Evolutionary conservation across 2,329 filamentous ascomycete genomes (phyloP).

Genomic region (Monilinia fructicola): DNA sequence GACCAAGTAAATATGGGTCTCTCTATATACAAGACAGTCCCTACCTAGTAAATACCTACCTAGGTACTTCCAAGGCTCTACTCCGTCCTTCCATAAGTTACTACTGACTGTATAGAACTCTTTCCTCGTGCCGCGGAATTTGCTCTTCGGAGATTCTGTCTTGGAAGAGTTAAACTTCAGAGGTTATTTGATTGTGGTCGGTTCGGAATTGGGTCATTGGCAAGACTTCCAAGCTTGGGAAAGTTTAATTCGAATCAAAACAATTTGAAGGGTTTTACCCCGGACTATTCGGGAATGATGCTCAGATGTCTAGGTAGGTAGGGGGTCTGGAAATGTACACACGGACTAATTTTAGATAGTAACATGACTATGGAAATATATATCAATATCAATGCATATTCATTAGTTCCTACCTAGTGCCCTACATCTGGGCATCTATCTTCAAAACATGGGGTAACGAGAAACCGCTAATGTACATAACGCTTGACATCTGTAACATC

Average conservation of each 20-base stretch:
- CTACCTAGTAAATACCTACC: too few species aligned
- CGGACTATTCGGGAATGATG: background rate
- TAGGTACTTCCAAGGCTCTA: too few species aligned
- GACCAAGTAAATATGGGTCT: background rate
- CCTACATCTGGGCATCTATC: background rate
- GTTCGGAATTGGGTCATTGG: too few species aligned
- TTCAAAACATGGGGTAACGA: background rate
- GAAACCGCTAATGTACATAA: background rate
- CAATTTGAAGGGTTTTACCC: background rate
- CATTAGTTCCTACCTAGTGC: background rate
- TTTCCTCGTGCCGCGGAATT: too few species aligned
- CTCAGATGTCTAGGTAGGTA: too few species aligned
- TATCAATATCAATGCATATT: background rate
- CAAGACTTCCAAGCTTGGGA: too few species aligned
- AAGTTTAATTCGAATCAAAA: background rate
- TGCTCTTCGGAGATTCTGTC: too few species aligned
- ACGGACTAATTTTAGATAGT: background rate
- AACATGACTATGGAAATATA: background rate
- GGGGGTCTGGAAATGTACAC: background rate
- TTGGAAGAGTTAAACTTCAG: too few species aligned
- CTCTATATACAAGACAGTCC: too few species aligned
- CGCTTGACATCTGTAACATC: conserved; percentile 16
- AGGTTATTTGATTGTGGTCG: background rate
- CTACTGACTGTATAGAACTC: too few species aligned
- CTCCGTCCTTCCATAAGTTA: too few species aligned